These are phyloP conservation scores for Lepidium didymum DNA, from an alignment of 345 rosid genomes.

Conservation along the genomic window DNA sequence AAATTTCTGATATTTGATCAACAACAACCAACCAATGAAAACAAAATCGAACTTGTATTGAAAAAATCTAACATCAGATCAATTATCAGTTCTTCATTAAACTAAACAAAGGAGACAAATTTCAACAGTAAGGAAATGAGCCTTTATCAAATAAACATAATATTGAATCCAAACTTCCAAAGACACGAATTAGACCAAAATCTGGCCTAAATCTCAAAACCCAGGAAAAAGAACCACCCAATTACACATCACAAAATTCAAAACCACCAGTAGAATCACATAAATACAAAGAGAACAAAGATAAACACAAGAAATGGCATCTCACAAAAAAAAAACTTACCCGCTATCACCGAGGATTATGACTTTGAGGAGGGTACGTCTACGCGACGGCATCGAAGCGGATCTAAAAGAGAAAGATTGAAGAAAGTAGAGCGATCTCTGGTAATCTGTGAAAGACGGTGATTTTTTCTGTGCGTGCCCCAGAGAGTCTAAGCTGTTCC, in stretches of 20 bases:
- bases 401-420: background rate
- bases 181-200: background rate
- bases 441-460: background rate
- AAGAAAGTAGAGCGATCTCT: background rate
- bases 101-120: background rate
- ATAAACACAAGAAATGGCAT: background rate
- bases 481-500: constrained; percentile 21
- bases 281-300: background rate
- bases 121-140: background rate
- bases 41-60: background rate
- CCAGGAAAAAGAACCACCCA: background rate
- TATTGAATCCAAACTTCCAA: background rate
- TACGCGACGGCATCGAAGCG: constrained; percentile 74
- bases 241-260: background rate
- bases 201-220: background rate
- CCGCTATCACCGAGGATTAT: constrained; percentile 99
- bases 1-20: background rate
- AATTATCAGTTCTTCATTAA: background rate
- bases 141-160: no score
- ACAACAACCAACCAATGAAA: background rate
- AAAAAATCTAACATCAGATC: background rate
- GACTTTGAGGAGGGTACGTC: constrained; percentile 89
- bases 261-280: background rate
- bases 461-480: background rate
- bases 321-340: constrained; percentile 35